Evolutionary conservation across 345 rosid species (phyloP).

Genomic region (Crucihimalaya himalaica): DNA sequence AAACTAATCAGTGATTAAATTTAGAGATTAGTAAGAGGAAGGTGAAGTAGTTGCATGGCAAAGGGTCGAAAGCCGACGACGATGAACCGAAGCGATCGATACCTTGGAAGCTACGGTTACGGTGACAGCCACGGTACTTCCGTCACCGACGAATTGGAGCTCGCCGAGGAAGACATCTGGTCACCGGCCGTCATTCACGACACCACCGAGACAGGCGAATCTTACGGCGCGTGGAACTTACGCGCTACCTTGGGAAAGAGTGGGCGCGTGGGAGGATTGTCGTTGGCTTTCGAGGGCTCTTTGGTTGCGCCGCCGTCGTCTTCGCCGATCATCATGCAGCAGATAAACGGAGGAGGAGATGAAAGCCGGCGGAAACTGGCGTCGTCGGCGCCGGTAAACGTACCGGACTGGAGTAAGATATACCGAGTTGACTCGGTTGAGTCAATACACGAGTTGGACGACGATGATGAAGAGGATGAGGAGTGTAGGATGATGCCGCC

Average conservation of each 20-base stretch:
- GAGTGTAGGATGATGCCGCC: conserved; percentile 76
- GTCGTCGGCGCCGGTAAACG: conserved; percentile 83
- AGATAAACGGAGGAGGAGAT: conserved; percentile 46
- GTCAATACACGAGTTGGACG: conserved; percentile 67
- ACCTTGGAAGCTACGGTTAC: conserved; percentile 37
- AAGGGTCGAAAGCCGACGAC: conserved; percentile 30
- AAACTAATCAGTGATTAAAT: neutral
- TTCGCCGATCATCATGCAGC: conserved; percentile 66
- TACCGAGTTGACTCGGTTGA: conserved; percentile 75
- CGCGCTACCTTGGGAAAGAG: conserved; percentile 25
- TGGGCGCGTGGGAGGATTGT: conserved; percentile 62
- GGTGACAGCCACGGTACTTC: conserved; percentile 28
- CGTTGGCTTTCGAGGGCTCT: conserved; percentile 62
- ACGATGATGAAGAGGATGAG: conserved; percentile 52
- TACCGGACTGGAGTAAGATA: conserved; percentile 95
- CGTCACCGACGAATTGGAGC: conserved; percentile 47
- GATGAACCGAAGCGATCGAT: conserved; percentile 38
- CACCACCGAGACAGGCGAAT: neutral
- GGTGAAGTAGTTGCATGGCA: conserved; percentile 32
- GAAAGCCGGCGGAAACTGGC: conserved; percentile 30
- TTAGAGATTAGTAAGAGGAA: neutral
- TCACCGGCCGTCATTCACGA: conserved; percentile 48
- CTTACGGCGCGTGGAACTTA: conserved; percentile 47
- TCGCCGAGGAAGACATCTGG: conserved; percentile 83
- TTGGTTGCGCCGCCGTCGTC: conserved; percentile 27